Evolutionary conservation across 78 protist genomes (phyloP).

Genomic region (Tieghemostelium lacteum): DNA sequence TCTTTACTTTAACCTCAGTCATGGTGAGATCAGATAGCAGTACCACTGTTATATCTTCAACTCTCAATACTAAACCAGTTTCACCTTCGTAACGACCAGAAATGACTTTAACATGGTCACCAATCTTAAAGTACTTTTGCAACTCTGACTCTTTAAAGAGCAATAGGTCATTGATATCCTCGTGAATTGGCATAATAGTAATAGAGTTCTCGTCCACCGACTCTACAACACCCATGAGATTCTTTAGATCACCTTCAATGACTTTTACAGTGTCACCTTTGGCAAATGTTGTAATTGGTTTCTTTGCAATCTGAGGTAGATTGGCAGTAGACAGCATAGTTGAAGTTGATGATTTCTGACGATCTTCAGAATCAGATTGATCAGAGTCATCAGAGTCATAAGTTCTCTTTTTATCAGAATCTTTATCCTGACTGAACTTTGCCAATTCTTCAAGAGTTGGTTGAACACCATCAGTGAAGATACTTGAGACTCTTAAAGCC

Average conservation of each 20-base stretch:
- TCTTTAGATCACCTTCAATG: conserved; percentile 65
- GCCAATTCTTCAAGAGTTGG: conserved; percentile 74
- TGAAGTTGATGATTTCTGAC: background rate
- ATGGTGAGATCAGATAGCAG: conserved; percentile 72
- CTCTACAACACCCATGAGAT: conserved; percentile 71
- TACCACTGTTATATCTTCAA: conserved; percentile 45
- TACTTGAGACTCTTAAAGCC: conserved; percentile 4
- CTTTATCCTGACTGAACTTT: conserved; percentile 35
- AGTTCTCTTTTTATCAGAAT: background rate
- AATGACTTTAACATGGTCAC: conserved; percentile 83
- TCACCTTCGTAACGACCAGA: conserved; percentile 82
- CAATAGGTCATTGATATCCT: conserved; percentile 19
- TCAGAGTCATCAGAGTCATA: conserved; percentile 15
- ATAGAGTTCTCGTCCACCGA: conserved; percentile 61
- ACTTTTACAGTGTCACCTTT: conserved; percentile 83
- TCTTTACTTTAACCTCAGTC: conserved; percentile 69
- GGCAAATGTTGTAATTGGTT: background rate
- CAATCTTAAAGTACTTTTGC: conserved; percentile 71
- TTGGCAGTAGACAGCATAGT: background rate
- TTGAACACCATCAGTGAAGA: conserved; percentile 52
- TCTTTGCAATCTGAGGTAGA: background rate
- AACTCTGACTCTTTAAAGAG: conserved; percentile 52
- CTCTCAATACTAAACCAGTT: conserved; percentile 76
- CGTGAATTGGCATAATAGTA: conserved; percentile 44
- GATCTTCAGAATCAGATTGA: background rate